A percentile compares a stretch with the other conserved stretches of the same genome.
phyloP scores from a whole-genome alignment of 306 rosid species.

The Vigna hirtella region DNA sequence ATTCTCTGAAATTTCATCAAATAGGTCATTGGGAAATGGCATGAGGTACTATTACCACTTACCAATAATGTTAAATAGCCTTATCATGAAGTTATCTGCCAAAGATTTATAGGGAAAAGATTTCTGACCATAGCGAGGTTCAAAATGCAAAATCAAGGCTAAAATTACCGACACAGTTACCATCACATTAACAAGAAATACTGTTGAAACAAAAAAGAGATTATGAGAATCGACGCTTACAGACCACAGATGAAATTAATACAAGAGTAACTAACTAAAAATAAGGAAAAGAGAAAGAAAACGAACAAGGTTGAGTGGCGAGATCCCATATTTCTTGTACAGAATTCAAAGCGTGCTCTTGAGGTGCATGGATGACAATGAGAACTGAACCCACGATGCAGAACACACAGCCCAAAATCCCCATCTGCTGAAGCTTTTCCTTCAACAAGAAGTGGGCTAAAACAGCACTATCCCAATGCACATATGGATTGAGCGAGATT shows the following conservation, averaged over 20 bases:
- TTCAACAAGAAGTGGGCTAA: conserved; percentile 26
- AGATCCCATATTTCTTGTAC: conserved; percentile 29
- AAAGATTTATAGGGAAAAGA: too few relatives aligned
- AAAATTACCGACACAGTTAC: conserved; percentile 68
- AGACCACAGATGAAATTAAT: background rate
- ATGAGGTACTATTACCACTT: too few relatives aligned
- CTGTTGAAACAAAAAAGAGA: conserved; percentile 46
- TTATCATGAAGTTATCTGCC: too few relatives aligned
- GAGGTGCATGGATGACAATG: conserved; percentile 27
- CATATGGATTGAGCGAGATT: background rate
- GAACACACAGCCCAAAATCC: conserved; percentile 16
- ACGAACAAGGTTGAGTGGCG: conserved; percentile 6
- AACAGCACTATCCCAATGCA: background rate
- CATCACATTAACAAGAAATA: conserved; percentile 62
- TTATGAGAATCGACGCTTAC: conserved; percentile 21
- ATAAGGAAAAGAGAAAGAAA: background rate
- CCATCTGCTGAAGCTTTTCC: conserved; percentile 15
- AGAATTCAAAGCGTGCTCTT: conserved; percentile 3
- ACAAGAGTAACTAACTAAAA: background rate
- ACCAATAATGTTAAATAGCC: too few relatives aligned
- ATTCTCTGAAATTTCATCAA: too few relatives aligned
- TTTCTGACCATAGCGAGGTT: conserved; percentile 69
- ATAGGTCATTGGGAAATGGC: too few relatives aligned
- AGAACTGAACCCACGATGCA: conserved; percentile 19
- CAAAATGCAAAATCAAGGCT: conserved; percentile 72